A percentile compares a stretch with the other conserved stretches of the same genome.
Conservation (phyloP, 768 basidiomycete genomes). For the Kockovaella imperatae region DNA sequence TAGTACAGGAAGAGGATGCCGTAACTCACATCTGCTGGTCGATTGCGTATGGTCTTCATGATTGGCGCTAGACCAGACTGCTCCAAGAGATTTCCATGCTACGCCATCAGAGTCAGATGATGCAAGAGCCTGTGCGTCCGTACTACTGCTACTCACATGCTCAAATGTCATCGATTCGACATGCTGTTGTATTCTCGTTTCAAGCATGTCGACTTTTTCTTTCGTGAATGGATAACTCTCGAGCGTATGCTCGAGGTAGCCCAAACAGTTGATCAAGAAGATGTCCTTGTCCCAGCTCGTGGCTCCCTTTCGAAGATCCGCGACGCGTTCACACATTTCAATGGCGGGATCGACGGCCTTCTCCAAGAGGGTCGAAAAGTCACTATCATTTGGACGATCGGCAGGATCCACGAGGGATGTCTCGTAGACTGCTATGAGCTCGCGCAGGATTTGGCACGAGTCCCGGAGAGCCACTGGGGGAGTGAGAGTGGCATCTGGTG, state of each 20-base stretch:
- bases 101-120: background rate
- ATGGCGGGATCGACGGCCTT: slow-evolving; percentile 77
- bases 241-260: slow-evolving; percentile 57
- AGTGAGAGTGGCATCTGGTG: slow-evolving; percentile 57
- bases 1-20: background rate
- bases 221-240: slow-evolving; percentile 38
- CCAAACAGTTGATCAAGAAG: slow-evolving; percentile 78
- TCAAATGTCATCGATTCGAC: slow-evolving; percentile 64
- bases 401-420: slow-evolving; percentile 71
- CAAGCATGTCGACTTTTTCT: slow-evolving; percentile 52
- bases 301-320: slow-evolving; percentile 55
- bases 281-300: slow-evolving; percentile 72
- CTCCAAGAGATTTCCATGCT: slow-evolving; percentile 46
- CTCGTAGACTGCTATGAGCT: slow-evolving; percentile 82
- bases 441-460: slow-evolving; percentile 71
- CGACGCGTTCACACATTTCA: slow-evolving; percentile 61
- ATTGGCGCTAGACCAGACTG: slow-evolving; percentile 48
- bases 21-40: slow-evolving; percentile 44
- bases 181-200: slow-evolving; percentile 56
- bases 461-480: slow-evolving; percentile 76
- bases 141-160: slow-evolving; percentile 56
- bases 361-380: slow-evolving; percentile 68
- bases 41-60: slow-evolving; percentile 42
- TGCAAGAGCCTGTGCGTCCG: background rate
- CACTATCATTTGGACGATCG: slow-evolving; percentile 45